Base-by-base conservation (phyloP, 2,329 filamentous ascomycete genomes). In the Talaromyces sp. region DNA sequence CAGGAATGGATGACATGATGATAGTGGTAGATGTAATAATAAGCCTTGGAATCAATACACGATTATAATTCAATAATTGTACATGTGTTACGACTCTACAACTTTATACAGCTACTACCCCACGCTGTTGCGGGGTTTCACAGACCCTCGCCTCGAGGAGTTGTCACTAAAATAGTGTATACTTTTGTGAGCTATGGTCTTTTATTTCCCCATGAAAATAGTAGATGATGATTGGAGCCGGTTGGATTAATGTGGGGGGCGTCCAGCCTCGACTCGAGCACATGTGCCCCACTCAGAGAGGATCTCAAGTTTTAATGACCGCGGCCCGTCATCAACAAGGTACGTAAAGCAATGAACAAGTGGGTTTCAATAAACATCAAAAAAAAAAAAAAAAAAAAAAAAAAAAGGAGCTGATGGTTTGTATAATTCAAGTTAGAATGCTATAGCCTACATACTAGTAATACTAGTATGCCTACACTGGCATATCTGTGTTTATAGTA, bases 191-290 rank as follows among this genome's bases (percentile, higher is more conserved):
- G n/a, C n/a, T n/a, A n/a, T n/a, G n/a, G n/a, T n/a, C n/a, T n/a
- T n/a, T n/a, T n/a, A n/a, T n/a, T n/a, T n/a, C n/a, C n/a, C n/a
- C n/a, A n/a, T n/a, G n/a, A n/a, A n/a, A n/a, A n/a, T n/a, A 27
- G 35, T 16, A 16, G 10, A 27, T 13, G 29, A 16, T 22, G 20
- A 42, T 43, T 40, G 39, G 35, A 9, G 17, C 44, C 17, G 30
- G 27, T 16, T 33, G 35, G 20, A 33, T 27, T 27, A n/a, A 33
- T 40, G 17, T 17, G 13, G 49, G 40, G 49, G 24, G 36, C 47
- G n/a, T 6, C n/a, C 19, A 22, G 20, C 50, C 50, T 52, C 45
- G 50, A 52, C 36, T 52, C 50, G 50, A 52, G 50, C n/a, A 44
- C 45, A 40, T 22, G 14, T 41, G 42, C 51, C 46, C 42, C 46